These are phyloP conservation scores for Neonectria ditissima DNA, from an alignment of 2,329 filamentous ascomycete species.

Conservation along the genomic window DNA sequence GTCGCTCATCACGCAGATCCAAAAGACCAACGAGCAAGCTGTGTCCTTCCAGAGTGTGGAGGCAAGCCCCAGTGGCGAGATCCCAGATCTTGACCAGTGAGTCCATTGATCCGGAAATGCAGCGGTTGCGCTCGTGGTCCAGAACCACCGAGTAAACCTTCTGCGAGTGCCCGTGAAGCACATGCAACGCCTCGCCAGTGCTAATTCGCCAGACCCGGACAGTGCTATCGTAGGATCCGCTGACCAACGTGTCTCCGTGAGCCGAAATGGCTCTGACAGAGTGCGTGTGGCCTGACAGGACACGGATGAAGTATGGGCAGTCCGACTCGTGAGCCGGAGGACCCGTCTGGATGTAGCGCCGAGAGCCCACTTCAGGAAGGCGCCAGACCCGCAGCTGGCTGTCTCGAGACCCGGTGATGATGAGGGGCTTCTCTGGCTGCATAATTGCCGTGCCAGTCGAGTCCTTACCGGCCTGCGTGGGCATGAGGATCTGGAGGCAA, in stretches of 20 bases:
- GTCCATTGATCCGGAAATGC: constrained; percentile 99
- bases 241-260: constrained; percentile 94
- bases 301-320: constrained; percentile 94
- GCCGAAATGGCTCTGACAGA: constrained; percentile 97
- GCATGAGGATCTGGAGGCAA: constrained; percentile 93
- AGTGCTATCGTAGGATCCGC: constrained; percentile 94
- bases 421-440: constrained; percentile 93
- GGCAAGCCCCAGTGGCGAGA: constrained; percentile 82
- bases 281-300: constrained; percentile 86
- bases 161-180: constrained; percentile 85
- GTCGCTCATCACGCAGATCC: constrained; percentile 87
- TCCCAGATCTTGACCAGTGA: constrained; percentile 99
- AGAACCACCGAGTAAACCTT: constrained; percentile 98
- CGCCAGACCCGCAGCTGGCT: constrained; percentile 96
- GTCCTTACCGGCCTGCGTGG: constrained; percentile 79
- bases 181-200: constrained; percentile 87
- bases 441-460: constrained; percentile 81
- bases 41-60: constrained; percentile 94
- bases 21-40: constrained; percentile 91
- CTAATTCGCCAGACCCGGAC: constrained; percentile 98
- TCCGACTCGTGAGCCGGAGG: constrained; percentile 80
- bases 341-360: constrained; percentile 81
- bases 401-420: constrained; percentile 96
- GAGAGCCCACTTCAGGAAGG: constrained; percentile 83
- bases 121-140: constrained; percentile 90